Evolutionary conservation across 2,329 filamentous ascomycete genomes (phyloP), one percentile per base, ranked within the genome.

Genomic region (Ophiocordyceps sinensis): DNA sequence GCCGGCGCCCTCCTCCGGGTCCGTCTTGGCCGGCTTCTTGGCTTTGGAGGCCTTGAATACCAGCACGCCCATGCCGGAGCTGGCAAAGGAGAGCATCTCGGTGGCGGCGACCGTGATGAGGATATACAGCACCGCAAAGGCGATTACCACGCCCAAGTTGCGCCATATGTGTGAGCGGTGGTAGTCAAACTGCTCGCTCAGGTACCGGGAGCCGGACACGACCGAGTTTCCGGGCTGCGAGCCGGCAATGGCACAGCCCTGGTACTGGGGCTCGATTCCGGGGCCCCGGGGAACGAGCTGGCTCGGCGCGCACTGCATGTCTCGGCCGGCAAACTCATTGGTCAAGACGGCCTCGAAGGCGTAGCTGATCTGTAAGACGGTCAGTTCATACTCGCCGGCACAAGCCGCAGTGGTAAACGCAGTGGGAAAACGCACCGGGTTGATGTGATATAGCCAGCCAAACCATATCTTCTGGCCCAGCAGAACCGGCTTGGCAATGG

Each of bases 101-200:
- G 80, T 78, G 1, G 79, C 82, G 19, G 82, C 48, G 5, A 82
- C 68, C 0, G 73, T 77, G 28, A 89, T 60, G 11, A 79, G 48
- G 12, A 93, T 73, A 53, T 89, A 93, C 5, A 86, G 69, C 1
- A 85, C 66, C 1, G 77, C 73, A 48, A 85, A 91, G 0, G 80
- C 84, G 49, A 88, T 77, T 1, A 91, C 61, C 4, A 88, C 78
- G 28, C 81, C 84, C 51, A 84, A 86, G 55, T 89, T 87, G 4
- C 84, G 76, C 81, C 81, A 85, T 8, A 79, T 60, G 49, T 85
- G 71, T 1, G 62, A 59, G 2, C 70, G 60, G 5, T 60, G 64
- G 53, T 83, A 85, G 2, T 62, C 56, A 47, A 73, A 80, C 4
- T 60, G 55, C 58, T 64, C 9, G 58, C 58, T 19, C 50, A 84